phyloP scores from a whole-genome alignment of 495 filamentous ascomycete species.

The Aspergillus sclerotioniger region DNA sequence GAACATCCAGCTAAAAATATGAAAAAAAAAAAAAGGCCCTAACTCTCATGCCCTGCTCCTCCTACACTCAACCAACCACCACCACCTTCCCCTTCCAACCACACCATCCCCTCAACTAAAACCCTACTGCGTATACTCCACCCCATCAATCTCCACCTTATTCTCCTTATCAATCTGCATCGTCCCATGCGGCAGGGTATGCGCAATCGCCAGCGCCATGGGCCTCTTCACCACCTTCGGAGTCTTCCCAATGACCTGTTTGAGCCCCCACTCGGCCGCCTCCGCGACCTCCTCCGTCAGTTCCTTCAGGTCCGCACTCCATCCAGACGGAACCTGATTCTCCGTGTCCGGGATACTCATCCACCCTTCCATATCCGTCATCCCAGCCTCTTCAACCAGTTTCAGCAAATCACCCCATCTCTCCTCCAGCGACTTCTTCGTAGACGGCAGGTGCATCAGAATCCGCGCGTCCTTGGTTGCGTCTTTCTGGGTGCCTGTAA shows the following conservation, averaged over 20 bases:
- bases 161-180: neutral
- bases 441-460: neutral
- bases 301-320: neutral
- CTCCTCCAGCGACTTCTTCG: neutral
- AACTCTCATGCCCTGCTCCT: too few relatives aligned
- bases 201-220: neutral
- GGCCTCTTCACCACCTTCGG: neutral
- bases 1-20: too few relatives aligned
- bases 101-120: too few relatives aligned
- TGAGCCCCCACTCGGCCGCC: neutral
- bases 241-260: neutral
- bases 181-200: neutral
- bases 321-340: neutral
- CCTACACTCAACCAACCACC: too few relatives aligned
- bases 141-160: neutral
- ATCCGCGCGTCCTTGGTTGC: neutral
- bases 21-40: too few relatives aligned
- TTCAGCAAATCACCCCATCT: neutral
- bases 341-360: neutral
- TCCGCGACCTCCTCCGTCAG: neutral
- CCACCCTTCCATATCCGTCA: neutral
- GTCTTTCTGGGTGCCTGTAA: neutral
- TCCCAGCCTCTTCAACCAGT: neutral
- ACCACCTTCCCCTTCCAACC: too few relatives aligned
- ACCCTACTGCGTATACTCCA: neutral